Percentiles rank a stretch among this genome's conserved stretches.
These are phyloP conservation scores for Akanthomyces dipterigenus DNA, from an alignment of 2,329 filamentous ascomycete species.

Conservation along the genomic window DNA sequence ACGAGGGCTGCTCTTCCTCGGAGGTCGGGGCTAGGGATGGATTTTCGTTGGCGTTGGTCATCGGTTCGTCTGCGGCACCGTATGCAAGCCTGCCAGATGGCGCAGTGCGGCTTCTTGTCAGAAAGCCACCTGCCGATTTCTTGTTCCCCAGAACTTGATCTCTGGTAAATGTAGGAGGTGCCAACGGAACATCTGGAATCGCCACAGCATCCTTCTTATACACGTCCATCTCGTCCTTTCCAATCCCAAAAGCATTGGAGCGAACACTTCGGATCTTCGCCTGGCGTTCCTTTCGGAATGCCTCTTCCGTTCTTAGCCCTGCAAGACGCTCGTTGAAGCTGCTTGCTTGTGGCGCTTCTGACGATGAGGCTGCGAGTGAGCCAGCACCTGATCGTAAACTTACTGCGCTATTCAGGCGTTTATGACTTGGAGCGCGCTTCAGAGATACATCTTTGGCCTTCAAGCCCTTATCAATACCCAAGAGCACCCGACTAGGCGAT, in stretches of 20 bases:
- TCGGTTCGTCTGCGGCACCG: constrained; percentile 4
- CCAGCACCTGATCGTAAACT: background rate
- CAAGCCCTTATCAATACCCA: constrained; percentile 87
- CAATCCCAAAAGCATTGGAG: constrained; percentile 51
- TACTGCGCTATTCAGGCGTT: constrained; percentile 15
- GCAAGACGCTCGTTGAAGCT: constrained; percentile 84
- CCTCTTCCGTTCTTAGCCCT: constrained; percentile 55
- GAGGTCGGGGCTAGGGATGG: constrained; percentile 17
- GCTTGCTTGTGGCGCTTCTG: constrained; percentile 33
- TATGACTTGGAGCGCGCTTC: constrained; percentile 58
- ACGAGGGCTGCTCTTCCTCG: constrained; percentile 41
- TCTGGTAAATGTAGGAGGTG: constrained; percentile 51
- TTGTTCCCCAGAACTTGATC: constrained; percentile 49
- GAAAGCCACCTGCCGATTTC: constrained; percentile 20
- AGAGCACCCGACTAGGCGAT: constrained; percentile 70
- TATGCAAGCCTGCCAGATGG: constrained; percentile 11
- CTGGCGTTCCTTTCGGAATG: constrained; percentile 41
- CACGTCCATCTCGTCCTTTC: constrained; percentile 50
- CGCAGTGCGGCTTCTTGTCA: constrained; percentile 39
- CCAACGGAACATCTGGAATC: constrained; percentile 41
- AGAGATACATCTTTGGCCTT: constrained; percentile 77
- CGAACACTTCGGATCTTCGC: constrained; percentile 47
- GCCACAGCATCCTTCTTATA: constrained; percentile 53
- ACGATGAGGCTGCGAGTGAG: background rate
- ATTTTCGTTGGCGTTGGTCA: constrained; percentile 10